A percentile compares a stretch with the other conserved stretches of the same genome.
Evolutionary conservation across 495 filamentous ascomycete genomes (phyloP).

Genomic region (Venustampulla echinocandica): DNA sequence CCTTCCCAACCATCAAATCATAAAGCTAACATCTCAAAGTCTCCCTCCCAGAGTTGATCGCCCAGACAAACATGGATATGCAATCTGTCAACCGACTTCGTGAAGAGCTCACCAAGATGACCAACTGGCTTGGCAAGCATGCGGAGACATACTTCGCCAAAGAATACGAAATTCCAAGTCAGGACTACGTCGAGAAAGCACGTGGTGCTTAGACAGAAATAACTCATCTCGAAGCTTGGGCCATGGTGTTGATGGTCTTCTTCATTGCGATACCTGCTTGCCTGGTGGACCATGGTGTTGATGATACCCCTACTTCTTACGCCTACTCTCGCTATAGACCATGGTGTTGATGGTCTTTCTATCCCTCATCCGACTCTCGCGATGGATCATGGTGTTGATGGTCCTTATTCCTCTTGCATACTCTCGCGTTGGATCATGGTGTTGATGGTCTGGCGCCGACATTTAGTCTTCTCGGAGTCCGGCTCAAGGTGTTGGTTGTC

Average conservation of each 20-base stretch:
- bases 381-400: too few species aligned
- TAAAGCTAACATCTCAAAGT: slow-evolving; percentile 44
- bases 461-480: too few species aligned
- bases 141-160: slow-evolving; percentile 64
- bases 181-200: slow-evolving; percentile 43
- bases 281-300: too few species aligned
- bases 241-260: slow-evolving; percentile 13
- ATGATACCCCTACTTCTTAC: too few species aligned
- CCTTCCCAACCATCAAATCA: not conserved
- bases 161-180: slow-evolving; percentile 57
- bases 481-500: too few species aligned
- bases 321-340: too few species aligned
- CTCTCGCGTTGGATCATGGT: too few species aligned
- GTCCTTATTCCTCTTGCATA: too few species aligned
- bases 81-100: slow-evolving; percentile 79
- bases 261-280: too few species aligned
- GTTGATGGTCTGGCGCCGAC: too few species aligned
- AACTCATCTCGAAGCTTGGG: not conserved
- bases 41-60: slow-evolving; percentile 83
- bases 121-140: slow-evolving; percentile 69
- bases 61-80: slow-evolving; percentile 94
- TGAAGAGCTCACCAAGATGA: slow-evolving; percentile 77
- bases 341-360: too few species aligned
- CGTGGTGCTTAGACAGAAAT: slow-evolving; percentile 19
- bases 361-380: too few species aligned